Evolutionary conservation across 352 stramenopile genomes (phyloP), one percentile per base, ranked within the genome.

Genomic region (Phytophthora colocasiae): DNA sequence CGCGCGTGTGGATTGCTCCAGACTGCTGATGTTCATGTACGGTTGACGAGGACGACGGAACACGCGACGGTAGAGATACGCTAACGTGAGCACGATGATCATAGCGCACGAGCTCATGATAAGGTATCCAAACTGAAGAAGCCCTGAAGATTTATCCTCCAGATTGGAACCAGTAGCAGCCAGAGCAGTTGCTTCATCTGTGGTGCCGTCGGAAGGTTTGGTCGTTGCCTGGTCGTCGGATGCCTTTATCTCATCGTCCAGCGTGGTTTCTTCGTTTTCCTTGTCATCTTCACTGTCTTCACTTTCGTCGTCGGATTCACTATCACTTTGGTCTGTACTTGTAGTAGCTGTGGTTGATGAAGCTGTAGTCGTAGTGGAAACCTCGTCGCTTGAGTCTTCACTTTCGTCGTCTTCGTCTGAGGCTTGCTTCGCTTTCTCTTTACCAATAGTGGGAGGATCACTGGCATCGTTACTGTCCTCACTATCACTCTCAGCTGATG

Each of bases 11-110:
- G 70, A 43, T 32, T 77, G 75, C 36, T 76, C 61, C 11, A 80
- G 63, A 49, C 74, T 78, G 63, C 85, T 88, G 71, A 93, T 84
- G 69, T 84, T 88, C 59, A 90, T 87, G 73, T 95, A 95, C 7
- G 80, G 58, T 58, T 85, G 80, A 29, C 74, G 78, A 59, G 72
- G 53, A 4, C 73, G 76, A 6, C 75, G 73, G 73, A 92, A 93
- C 12, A 95, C 73, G 15, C 83, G 87, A 41, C 76, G 74, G 64
- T 95, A 95, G 40, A 93, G 72, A 54, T 87, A 87, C 51, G 76
- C 66, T 38, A 93, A 26, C 1, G 85, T 90, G 22, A 82, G 44
- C 10, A 76, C 58, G 67, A 92, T 82, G 57, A 95, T 71, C 48
- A 93, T 51, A 2, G 73, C 79, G 24, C 87, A 87, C 3, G 79